phyloP scores from a whole-genome alignment of 2,329 filamentous ascomycete species.

The Talaromyces sp. region DNA sequence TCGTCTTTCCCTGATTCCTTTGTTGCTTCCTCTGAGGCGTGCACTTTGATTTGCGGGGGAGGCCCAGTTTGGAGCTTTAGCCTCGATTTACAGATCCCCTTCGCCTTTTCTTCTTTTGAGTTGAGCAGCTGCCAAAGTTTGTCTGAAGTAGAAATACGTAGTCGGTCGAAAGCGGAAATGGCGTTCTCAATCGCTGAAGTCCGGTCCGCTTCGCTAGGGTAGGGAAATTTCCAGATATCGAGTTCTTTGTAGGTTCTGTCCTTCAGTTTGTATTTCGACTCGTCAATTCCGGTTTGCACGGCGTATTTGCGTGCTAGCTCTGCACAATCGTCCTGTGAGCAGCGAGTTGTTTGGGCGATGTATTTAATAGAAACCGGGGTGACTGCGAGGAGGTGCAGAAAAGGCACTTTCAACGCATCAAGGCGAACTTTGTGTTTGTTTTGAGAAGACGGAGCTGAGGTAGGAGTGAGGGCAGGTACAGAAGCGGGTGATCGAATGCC shows the following conservation, averaged over 20 bases:
- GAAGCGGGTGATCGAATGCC: slow-evolving; percentile 31
- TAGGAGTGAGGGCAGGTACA: slow-evolving; percentile 35
- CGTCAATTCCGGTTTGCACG: slow-evolving; percentile 42
- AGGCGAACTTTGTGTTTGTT: slow-evolving; percentile 33
- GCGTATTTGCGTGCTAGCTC: slow-evolving; percentile 49
- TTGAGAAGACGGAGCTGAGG: slow-evolving; percentile 32
- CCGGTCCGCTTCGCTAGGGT: slow-evolving; percentile 50
- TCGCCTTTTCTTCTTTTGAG: slow-evolving; percentile 54
- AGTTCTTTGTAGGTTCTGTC: slow-evolving; percentile 57
- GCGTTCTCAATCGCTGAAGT: slow-evolving; percentile 57
- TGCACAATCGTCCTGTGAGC: slow-evolving; percentile 44
- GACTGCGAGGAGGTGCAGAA: slow-evolving; percentile 51
- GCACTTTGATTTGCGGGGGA: slow-evolving; percentile 33
- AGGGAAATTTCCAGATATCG: slow-evolving; percentile 57
- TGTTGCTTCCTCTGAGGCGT: slow-evolving; percentile 29
- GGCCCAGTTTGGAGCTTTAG: slow-evolving; percentile 46
- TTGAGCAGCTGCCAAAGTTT: slow-evolving; percentile 58
- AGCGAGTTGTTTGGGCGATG: slow-evolving; percentile 42
- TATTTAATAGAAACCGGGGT: slow-evolving; percentile 43
- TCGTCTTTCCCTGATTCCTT: slow-evolving; percentile 22
- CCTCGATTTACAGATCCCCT: slow-evolving; percentile 56
- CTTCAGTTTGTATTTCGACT: slow-evolving; percentile 48
- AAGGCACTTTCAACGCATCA: slow-evolving; percentile 40
- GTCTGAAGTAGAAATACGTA: slow-evolving; percentile 54
- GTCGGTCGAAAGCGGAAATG: slow-evolving; percentile 57